Evolutionary conservation across 2,329 filamentous ascomycete species (phyloP).

Genomic region (Sarocladium strictum): DNA sequence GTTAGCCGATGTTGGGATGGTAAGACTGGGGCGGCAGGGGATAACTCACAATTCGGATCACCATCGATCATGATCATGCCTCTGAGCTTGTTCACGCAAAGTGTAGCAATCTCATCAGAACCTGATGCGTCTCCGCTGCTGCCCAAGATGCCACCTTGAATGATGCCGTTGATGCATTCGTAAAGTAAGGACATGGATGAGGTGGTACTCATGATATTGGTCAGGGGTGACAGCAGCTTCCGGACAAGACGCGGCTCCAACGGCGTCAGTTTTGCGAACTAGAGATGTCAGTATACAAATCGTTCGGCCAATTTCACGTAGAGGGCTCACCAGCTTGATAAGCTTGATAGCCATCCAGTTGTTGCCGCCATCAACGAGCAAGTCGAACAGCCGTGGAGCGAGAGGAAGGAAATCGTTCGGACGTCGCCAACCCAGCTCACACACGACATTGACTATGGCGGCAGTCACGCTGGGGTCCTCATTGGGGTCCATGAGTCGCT

Average conservation of each 20-base stretch:
- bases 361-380: constrained; percentile 86
- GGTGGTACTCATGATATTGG: constrained; percentile 88
- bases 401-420: constrained; percentile 91
- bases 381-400: constrained; percentile 84
- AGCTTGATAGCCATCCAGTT: constrained; percentile 99
- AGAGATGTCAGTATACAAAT: constrained; percentile 14
- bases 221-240: constrained; percentile 85
- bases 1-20: background rate
- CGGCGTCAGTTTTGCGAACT: constrained; percentile 93
- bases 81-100: constrained; percentile 88
- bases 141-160: constrained; percentile 89
- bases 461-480: constrained; percentile 93
- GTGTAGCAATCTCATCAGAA: constrained; percentile 82
- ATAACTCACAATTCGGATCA: constrained; percentile 77
- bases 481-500: constrained; percentile 79
- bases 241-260: constrained; percentile 85
- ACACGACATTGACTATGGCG: constrained; percentile 94
- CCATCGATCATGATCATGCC: constrained; percentile 92
- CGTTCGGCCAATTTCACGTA: no score
- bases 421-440: constrained; percentile 88
- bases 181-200: constrained; percentile 97
- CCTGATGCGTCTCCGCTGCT: constrained; percentile 73
- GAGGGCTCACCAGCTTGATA: constrained; percentile 70
- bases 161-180: constrained; percentile 97
- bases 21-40: background rate